Evolutionary conservation across 2,329 filamentous ascomycete species (phyloP), one percentile per base, ranked within the genome.

Genomic region (Diaporthe sp.): DNA sequence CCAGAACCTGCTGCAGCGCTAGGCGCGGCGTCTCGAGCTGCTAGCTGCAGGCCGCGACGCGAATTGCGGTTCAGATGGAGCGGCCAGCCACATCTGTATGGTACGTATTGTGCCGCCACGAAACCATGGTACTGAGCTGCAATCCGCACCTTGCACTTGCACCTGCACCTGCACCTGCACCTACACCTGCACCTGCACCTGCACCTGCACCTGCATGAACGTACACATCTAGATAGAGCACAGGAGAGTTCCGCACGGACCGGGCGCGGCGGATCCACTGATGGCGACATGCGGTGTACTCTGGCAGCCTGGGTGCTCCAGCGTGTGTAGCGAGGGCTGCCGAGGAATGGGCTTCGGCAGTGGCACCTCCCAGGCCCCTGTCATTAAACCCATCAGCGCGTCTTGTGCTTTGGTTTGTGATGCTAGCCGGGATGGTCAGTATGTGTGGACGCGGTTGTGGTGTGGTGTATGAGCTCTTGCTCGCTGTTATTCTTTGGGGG

Each of bases 321-420:
- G 22, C 30, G 35, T 39, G 56, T 42, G 58, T 63, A 71, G 56
- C 70, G 30, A 35, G 35, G 13, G 44, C 53, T 71, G 70, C 70
- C 70, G 70, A 71, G 70, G 70, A 37, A 63, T 53, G 51, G 70
- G 70, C 70, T 71, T 63, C 70, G 70, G 70, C 59, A 71, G 70
- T 71, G 70, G 56, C 70, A 71, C 70, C 70, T 61, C 56, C 50
- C 70, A 71, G 58, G 70, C 59, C 56, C 70, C 70, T 71, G 70
- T 71, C 70, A 71, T 71, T 63, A 63, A 71, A 71, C 70, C 59
- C 58, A 55, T 55, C 30, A 47, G 47, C 70, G 70, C 39, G 70
- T 42, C 70, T 39, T 44, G 44, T 63, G 56, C 56, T 63, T 44
- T 39, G 35, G 56, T 51, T 51, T 37, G 58, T 71, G 25, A 71